A percentile compares a stretch with the other conserved stretches of the same genome.
Evolutionary conservation across 139 green algal genomes (phyloP).

Genomic region (Eudorina sp.): DNA sequence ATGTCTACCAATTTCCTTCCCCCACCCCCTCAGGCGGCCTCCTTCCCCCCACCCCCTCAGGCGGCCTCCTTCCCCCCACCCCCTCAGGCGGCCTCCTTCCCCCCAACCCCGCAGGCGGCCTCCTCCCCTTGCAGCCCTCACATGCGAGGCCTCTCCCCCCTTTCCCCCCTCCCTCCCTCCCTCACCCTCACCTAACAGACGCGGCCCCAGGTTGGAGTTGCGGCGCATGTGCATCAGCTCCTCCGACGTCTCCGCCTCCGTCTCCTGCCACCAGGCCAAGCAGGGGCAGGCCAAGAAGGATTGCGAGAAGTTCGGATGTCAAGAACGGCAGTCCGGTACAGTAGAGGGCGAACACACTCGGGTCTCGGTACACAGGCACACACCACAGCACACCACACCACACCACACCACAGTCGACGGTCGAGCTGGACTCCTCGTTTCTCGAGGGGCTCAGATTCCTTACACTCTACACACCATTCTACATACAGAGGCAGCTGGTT

Average conservation of each 20-base stretch:
- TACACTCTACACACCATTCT: too few relatives aligned
- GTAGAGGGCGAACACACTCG: background rate
- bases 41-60: too few relatives aligned
- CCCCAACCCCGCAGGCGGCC: too few relatives aligned
- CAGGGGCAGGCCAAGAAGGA: background rate
- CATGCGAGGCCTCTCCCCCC: too few relatives aligned
- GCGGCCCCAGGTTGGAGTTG: background rate
- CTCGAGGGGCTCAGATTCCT: too few relatives aligned
- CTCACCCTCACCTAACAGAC: background rate
- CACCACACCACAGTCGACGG: background rate
- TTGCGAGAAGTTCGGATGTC: background rate
- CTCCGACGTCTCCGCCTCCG: conserved; percentile 7
- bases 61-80: too few relatives aligned
- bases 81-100: too few relatives aligned
- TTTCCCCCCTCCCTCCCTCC: too few relatives aligned
- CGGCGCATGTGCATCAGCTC: conserved; percentile 3
- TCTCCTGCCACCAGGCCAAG: background rate
- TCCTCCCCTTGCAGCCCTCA: too few relatives aligned
- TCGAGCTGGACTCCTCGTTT: background rate
- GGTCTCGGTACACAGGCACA: background rate
- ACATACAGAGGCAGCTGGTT: too few relatives aligned
- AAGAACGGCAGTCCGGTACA: background rate
- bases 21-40: too few relatives aligned
- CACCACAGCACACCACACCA: background rate
- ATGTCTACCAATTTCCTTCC: too few relatives aligned